Evolutionary conservation across 208 protist species (phyloP).

Genomic region (Strigomonas galati): DNA sequence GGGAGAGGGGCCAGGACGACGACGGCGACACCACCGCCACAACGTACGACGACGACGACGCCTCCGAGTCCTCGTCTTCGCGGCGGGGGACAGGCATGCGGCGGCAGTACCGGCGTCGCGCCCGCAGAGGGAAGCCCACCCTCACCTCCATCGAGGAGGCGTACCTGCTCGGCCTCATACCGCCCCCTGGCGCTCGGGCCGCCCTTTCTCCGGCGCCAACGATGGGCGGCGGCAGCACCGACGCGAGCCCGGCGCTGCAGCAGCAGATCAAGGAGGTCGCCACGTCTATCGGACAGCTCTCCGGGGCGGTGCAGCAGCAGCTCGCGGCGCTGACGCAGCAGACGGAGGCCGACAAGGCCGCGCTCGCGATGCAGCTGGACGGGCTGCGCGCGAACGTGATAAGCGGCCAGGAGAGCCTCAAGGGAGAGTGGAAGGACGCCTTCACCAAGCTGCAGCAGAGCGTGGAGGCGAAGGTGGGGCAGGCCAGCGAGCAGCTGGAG

Average conservation of each 20-base stretch:
- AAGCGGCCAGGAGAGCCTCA: slow-evolving; percentile 9
- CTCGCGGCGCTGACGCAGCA: slow-evolving; percentile 9
- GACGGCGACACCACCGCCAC: neutral
- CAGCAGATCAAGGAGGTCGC: slow-evolving; percentile 9
- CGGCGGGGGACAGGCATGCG: neutral
- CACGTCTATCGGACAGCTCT: slow-evolving; percentile 17
- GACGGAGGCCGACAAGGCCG: neutral
- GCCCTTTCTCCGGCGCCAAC: neutral
- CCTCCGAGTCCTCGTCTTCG: slow-evolving; percentile 6
- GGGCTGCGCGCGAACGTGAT: slow-evolving; percentile 5
- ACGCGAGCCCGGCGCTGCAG: slow-evolving; percentile 5
- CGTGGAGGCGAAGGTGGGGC: slow-evolving; percentile 1
- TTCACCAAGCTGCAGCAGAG: neutral
- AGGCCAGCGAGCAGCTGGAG: neutral
- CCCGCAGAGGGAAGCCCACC: neutral
- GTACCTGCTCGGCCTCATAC: neutral
- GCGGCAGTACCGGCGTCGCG: neutral
- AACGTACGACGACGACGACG: neutral
- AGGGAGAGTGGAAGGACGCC: slow-evolving; percentile 4
- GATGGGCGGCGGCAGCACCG: neutral
- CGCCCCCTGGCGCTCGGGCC: neutral
- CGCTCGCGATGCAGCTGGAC: neutral
- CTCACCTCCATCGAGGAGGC: slow-evolving; percentile 3
- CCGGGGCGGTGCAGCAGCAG: slow-evolving; percentile 20
- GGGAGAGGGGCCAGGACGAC: neutral